These are phyloP conservation scores for Dactylellina leptospora DNA, from an alignment of 2,329 filamentous ascomycete genomes.

Conservation along the genomic window DNA sequence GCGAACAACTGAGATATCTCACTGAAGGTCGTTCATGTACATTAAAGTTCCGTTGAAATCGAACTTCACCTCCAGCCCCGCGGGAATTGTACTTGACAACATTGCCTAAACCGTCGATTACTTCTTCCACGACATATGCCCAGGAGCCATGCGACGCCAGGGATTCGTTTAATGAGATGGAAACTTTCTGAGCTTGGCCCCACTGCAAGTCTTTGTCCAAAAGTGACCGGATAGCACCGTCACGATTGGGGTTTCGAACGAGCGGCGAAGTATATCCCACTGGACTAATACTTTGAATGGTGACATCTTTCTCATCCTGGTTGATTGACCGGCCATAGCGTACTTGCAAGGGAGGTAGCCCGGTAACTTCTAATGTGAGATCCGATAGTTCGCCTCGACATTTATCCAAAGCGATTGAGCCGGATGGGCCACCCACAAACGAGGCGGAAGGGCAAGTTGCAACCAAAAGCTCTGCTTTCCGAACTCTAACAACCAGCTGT, in stretches of 20 bases:
- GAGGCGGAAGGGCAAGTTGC: slow-evolving; percentile 87
- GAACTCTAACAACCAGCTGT: slow-evolving; percentile 86
- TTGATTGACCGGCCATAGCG: slow-evolving; percentile 91
- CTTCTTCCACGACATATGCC: slow-evolving; percentile 90
- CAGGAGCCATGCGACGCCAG: slow-evolving; percentile 80
- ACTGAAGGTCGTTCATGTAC: slow-evolving; percentile 87
- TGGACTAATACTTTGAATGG: slow-evolving; percentile 92
- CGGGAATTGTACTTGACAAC: slow-evolving; percentile 76
- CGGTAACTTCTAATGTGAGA: slow-evolving; percentile 80
- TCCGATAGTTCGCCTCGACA: slow-evolving; percentile 90
- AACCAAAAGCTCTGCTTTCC: slow-evolving; percentile 79
- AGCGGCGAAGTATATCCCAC: slow-evolving; percentile 84
- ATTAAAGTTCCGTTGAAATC: slow-evolving; percentile 76
- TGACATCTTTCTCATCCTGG: slow-evolving; percentile 80
- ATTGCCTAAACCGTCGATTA: slow-evolving; percentile 90
- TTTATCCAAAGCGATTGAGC: slow-evolving; percentile 66
- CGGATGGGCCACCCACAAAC: slow-evolving; percentile 65
- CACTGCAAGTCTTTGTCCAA: slow-evolving; percentile 77
- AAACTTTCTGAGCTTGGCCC: slow-evolving; percentile 78
- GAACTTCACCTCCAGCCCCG: slow-evolving; percentile 62
- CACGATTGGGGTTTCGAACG: slow-evolving; percentile 59
- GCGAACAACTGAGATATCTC: slow-evolving; percentile 77
- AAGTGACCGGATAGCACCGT: slow-evolving; percentile 49
- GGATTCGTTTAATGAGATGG: slow-evolving; percentile 88
- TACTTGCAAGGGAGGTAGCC: slow-evolving; percentile 89